Base-by-base conservation (phyloP, 2,329 filamentous ascomycete species). In the Nemania abortiva region DNA sequence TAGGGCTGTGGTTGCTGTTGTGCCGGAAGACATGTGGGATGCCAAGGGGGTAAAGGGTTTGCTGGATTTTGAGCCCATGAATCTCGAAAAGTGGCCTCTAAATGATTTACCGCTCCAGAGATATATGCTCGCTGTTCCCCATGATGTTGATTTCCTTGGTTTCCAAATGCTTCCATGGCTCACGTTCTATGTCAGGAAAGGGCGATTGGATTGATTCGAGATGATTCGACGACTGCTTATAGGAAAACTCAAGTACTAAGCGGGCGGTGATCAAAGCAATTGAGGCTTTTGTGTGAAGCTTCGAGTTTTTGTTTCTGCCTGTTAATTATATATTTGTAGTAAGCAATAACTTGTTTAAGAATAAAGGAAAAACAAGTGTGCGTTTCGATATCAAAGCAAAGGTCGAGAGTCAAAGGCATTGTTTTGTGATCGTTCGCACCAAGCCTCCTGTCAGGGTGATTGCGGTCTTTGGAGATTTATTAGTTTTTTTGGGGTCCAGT, bases 61-160 rank as follows among this genome's bases (percentile, higher is more conserved):
- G n/a, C 24, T 20, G 13, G 9, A 29, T 13, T 18, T 13, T 11
- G 49, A 59, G 37, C 27, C 63, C 15, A 13, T 20, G 45, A 2
- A 24, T 34, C 37, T 53, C 52, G 29, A 22, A 69, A 63, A 3
- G n/a, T 20, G n/a, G 24, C 47, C 11, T 69, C 66, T 18, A 69
- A 15, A 42, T 54, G 57, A 6, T 39, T 31, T 4, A 66, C 34
- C 11, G 49, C 31, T n/a, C 37, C 24, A 20, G 42, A 2, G 1
- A 49, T 9, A 39, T 18, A 39, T 18, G 3, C 6, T 13, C 20
- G 42, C n/a, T n/a, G n/a, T n/a, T n/a, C n/a, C n/a, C n/a, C n/a
- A n/a, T n/a, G n/a, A n/a, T n/a, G n/a, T n/a, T n/a, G n/a, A n/a
- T n/a, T n/a, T n/a, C n/a, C n/a, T n/a, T n/a, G n/a, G 18, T 34